These are phyloP conservation scores for Vaccinium darrowii DNA, from an alignment of 148 eudicot genomes.

Conservation along the genomic window DNA sequence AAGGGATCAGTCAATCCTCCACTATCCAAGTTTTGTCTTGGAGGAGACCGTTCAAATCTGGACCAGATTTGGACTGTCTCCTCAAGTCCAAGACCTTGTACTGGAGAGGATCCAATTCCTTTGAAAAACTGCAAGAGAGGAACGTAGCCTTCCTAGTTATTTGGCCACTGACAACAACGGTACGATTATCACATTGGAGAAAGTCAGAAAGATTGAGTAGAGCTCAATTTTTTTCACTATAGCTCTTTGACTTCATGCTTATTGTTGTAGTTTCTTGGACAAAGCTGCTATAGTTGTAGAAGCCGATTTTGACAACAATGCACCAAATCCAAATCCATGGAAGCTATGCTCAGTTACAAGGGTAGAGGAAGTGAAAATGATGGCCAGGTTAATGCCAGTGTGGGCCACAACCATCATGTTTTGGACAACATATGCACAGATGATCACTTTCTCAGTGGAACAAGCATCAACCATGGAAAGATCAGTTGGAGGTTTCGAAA, in stretches of 20 bases:
- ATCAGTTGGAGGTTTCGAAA: slow-evolving; percentile 50
- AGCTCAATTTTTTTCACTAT: background rate
- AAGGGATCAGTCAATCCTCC: too few relatives aligned
- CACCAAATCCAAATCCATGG: slow-evolving; percentile 58
- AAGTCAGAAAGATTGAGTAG: too few relatives aligned
- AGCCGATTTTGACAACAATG: slow-evolving; percentile 45
- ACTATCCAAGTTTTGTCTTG: too few relatives aligned
- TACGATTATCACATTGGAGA: background rate
- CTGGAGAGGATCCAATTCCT: background rate
- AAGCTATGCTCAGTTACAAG: slow-evolving; percentile 67
- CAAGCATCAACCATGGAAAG: slow-evolving; percentile 84
- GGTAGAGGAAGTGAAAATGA: slow-evolving; percentile 87
- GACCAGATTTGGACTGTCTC: too few relatives aligned
- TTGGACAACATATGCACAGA: slow-evolving; percentile 82
- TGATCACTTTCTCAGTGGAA: slow-evolving; percentile 79
- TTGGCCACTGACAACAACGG: too few relatives aligned
- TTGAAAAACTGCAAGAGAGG: background rate
- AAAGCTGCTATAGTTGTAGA: slow-evolving; percentile 84
- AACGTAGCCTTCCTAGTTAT: background rate
- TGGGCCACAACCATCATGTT: slow-evolving; percentile 91
- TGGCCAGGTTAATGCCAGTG: slow-evolving; percentile 60
- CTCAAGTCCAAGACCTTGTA: too few relatives aligned
- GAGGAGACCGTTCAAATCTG: too few relatives aligned
- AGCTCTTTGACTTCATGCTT: background rate
- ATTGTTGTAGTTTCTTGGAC: slow-evolving; percentile 63